Evolutionary conservation across 495 filamentous ascomycete genomes (phyloP), one percentile per base, ranked within the genome.

Genomic region (Amniculicola lignicola): DNA sequence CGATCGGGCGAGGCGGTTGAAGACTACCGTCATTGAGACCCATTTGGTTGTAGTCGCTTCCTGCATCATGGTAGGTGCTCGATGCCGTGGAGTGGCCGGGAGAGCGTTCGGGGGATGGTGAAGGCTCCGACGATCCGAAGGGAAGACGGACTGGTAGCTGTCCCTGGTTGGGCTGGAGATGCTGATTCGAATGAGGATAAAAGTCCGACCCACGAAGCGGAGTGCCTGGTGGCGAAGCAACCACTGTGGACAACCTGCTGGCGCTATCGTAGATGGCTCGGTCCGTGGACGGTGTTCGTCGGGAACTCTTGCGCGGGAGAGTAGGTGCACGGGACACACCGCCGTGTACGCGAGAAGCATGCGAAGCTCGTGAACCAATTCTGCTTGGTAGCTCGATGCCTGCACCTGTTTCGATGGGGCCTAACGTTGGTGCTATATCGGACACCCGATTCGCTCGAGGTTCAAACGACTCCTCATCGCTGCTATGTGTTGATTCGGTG

Each of bases 351-450:
- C 58, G 51, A 39, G 67, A 57, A 18, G 46, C 42, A 58, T 62
- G 64, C 15, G 75, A 66, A 64, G 75, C 79, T 62, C 80, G 81
- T 3, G 83, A 85, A 15, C 77, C 77, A 24, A 82, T 71, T 29
- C 83, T 79, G 60, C 80, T 85, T n/a, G 83, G 81, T 11, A 85
- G 65, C 63, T 81, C 79, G 55, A 87, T 84, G 39, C 72, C 78
- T 51, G 78, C 81, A 18, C 77, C 81, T 24, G 79, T 72, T 54
- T 87, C 81, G 40, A 89, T 74, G 4, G 74, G 73, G 2, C 83
- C 84, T 21, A 90, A 71, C 2, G 74, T 70, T 3, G 83, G 84
- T 14, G 81, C 75, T 1, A 81, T 67, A 42, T 77, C 73, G 36
- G 75, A 72, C 16, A 80, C 63, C 25, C 68, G 69, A 42, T 56